These are phyloP conservation scores for Hylodesmum podocarpum DNA, from an alignment of 306 rosid genomes.

Conservation along the genomic window DNA sequence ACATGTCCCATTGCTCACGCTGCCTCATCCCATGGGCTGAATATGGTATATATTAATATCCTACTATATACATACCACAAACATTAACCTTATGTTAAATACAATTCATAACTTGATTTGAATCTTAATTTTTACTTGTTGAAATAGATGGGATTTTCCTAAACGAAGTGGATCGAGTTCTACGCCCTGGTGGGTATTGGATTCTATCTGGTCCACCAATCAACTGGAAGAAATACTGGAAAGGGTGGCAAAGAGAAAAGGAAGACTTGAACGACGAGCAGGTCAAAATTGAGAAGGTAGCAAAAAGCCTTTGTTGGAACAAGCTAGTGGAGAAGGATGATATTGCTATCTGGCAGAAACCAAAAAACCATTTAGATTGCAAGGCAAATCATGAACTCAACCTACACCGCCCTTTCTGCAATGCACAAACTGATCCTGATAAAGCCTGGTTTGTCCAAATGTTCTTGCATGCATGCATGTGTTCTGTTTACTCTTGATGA, in stretches of 20 bases:
- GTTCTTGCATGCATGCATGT: neutral
- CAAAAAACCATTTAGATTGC: conserved; percentile 65
- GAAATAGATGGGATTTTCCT: conserved; percentile 60
- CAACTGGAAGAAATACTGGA: conserved; percentile 60
- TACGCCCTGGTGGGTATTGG: conserved; percentile 86
- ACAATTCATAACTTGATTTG: neutral
- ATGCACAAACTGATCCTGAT: conserved; percentile 53
- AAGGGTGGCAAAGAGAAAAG: conserved; percentile 71
- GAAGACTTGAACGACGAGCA: conserved; percentile 66
- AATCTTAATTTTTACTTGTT: neutral
- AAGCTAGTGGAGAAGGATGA: conserved; percentile 63
- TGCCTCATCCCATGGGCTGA: conserved; percentile 82
- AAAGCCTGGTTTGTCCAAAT: conserved; percentile 62
- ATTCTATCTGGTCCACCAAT: conserved; percentile 84
- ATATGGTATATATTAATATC: too few relatives aligned
- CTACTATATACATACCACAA: neutral
- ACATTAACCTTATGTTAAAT: neutral
- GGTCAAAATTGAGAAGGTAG: conserved; percentile 55
- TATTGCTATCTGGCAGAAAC: conserved; percentile 88
- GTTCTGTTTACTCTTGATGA: neutral
- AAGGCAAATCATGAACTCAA: conserved; percentile 31
- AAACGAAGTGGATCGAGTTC: conserved; percentile 70
- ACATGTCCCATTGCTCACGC: conserved; percentile 86
- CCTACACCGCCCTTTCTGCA: conserved; percentile 47
- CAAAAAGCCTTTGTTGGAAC: conserved; percentile 77